Percentiles rank a stretch among this genome's conserved stretches.
Evolutionary conservation across 441 rosid genomes (phyloP).

Genomic region (Flueggea neowawraea): DNA sequence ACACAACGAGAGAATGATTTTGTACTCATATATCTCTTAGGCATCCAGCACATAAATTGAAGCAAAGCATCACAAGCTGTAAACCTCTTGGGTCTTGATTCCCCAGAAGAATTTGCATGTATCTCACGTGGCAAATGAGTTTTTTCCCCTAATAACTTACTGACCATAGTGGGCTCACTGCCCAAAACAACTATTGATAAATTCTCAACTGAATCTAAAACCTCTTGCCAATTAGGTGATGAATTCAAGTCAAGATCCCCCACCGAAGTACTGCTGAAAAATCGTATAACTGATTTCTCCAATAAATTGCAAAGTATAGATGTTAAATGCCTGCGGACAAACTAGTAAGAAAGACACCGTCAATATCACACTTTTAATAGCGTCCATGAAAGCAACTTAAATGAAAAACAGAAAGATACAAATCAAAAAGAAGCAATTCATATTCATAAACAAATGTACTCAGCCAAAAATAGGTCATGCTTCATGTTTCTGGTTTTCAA

Average conservation of each 20-base stretch:
- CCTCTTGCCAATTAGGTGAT: slow-evolving; percentile 61
- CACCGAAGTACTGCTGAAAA: slow-evolving; percentile 31
- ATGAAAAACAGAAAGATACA: too few species aligned
- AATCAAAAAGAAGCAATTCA: background rate
- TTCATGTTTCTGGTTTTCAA: background rate
- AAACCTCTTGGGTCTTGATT: slow-evolving; percentile 31
- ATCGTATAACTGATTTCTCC: slow-evolving; percentile 36
- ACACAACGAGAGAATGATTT: slow-evolving; percentile 57
- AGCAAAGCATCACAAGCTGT: slow-evolving; percentile 62
- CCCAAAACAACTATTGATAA: slow-evolving; percentile 25
- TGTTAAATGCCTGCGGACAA: slow-evolving; percentile 86
- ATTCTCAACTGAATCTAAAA: slow-evolving; percentile 47
- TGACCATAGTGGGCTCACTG: slow-evolving; percentile 13
- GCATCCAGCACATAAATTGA: slow-evolving; percentile 63
- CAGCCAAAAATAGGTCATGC: slow-evolving; percentile 4
- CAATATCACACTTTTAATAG: slow-evolving; percentile 18
- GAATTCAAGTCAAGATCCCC: slow-evolving; percentile 36
- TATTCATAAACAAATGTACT: background rate
- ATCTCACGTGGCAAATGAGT: slow-evolving; percentile 23
- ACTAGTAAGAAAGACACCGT: slow-evolving; percentile 47
- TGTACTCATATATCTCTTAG: slow-evolving; percentile 60
- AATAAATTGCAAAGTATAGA: slow-evolving; percentile 53
- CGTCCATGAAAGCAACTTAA: background rate
- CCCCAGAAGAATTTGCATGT: slow-evolving; percentile 28
- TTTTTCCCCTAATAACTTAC: slow-evolving; percentile 4